Conservation (phyloP, 805 yeast genomes). For the Candida railenensis region DNA sequence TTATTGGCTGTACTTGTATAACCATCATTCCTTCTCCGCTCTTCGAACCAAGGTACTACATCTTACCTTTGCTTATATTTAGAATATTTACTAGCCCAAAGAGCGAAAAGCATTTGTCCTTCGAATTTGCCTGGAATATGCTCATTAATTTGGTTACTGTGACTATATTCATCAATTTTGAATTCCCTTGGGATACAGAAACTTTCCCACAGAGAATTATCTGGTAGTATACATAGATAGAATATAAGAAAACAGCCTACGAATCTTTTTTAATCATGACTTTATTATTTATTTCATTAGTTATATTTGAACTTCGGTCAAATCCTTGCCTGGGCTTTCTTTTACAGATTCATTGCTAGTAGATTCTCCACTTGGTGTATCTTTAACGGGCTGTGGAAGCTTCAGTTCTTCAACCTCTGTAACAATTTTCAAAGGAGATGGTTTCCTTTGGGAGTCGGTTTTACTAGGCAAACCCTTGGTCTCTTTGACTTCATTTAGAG, state of each 20-base stretch:
- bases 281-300: not conserved
- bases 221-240: slow-evolving; percentile 53
- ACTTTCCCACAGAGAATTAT: slow-evolving; percentile 72
- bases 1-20: slow-evolving; percentile 48
- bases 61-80: slow-evolving; percentile 76
- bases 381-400: not conserved
- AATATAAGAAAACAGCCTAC: too few relatives aligned
- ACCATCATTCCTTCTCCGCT: slow-evolving; percentile 87
- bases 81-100: slow-evolving; percentile 53
- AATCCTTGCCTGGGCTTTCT: slow-evolving; percentile 1
- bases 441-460: not conserved
- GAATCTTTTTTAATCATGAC: not conserved
- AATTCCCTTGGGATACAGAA: slow-evolving; percentile 70
- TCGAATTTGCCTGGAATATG: slow-evolving; percentile 66
- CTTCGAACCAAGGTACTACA: slow-evolving; percentile 91
- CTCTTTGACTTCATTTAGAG: slow-evolving; percentile 3
- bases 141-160: slow-evolving; percentile 53
- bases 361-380: not conserved
- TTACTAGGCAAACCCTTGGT: slow-evolving; percentile 1
- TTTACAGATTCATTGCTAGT: not conserved
- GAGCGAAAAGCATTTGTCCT: slow-evolving; percentile 21
- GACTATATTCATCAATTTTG: slow-evolving; percentile 54
- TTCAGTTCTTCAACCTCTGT: slow-evolving; percentile 1
- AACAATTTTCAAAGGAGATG: not conserved
- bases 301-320: slow-evolving; percentile 4